Evolutionary conservation across 108 stramenopile genomes (phyloP).

Genomic region (Fragilariopsis cylindrus): DNA sequence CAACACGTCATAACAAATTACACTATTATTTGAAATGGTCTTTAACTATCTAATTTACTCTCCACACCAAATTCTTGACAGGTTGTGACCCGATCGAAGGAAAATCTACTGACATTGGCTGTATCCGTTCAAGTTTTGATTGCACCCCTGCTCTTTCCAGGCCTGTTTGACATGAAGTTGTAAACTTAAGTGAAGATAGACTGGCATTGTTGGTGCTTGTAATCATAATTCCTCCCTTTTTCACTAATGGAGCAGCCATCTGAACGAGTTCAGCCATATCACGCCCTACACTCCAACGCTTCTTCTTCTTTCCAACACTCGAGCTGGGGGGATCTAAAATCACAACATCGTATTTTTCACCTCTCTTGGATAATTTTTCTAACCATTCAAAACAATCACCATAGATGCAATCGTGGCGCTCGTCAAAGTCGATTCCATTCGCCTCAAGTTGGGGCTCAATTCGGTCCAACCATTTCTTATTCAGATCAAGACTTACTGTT

Average conservation of each 20-base stretch:
- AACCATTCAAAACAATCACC: conserved; percentile 91
- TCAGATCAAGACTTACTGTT: conserved; percentile 76
- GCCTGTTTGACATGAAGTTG: conserved; percentile 62
- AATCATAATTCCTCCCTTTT: conserved; percentile 69
- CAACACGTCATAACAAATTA: no score
- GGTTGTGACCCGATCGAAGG: conserved; percentile 64
- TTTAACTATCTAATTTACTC: conserved; percentile 22
- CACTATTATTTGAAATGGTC: background rate
- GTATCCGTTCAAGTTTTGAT: conserved; percentile 69
- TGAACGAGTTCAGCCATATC: conserved; percentile 77
- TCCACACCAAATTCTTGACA: conserved; percentile 77
- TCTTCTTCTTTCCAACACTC: conserved; percentile 78
- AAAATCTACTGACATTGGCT: conserved; percentile 83
- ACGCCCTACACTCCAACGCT: conserved; percentile 78
- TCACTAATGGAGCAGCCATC: conserved; percentile 76
- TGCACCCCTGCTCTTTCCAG: conserved; percentile 57
- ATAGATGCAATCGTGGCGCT: conserved; percentile 78
- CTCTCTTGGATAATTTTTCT: conserved; percentile 65
- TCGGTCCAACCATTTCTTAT: conserved; percentile 83
- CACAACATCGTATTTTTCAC: conserved; percentile 84
- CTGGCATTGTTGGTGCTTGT: conserved; percentile 77
- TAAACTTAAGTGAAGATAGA: conserved; percentile 67
- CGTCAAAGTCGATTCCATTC: conserved; percentile 79
- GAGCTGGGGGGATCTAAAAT: conserved; percentile 86
- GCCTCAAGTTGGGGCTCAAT: conserved; percentile 73